Conservation (phyloP, 179 eudicot species). For the Beta macrorhiza region DNA sequence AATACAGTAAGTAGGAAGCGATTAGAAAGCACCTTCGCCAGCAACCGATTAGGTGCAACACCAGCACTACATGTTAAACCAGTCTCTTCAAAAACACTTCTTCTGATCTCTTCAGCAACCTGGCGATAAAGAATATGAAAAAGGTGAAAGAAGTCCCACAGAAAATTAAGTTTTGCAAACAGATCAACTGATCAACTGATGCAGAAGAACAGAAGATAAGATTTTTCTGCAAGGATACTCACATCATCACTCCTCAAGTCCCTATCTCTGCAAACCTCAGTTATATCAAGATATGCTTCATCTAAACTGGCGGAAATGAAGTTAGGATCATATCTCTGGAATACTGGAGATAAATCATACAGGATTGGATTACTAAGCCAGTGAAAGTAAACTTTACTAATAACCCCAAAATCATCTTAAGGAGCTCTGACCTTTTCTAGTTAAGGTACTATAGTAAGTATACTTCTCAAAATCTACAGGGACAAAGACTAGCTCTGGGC, state of each 20-base stretch:
- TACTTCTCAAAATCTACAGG: slow-evolving; percentile 86
- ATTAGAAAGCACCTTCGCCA: slow-evolving; percentile 71
- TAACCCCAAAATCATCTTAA: slow-evolving; percentile 6
- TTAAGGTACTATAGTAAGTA: slow-evolving; percentile 75
- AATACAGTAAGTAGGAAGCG: background rate
- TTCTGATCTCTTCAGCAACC: slow-evolving; percentile 92
- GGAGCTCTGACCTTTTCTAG: slow-evolving; percentile 68
- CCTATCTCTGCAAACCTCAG: slow-evolving; percentile 74
- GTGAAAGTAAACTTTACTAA: background rate
- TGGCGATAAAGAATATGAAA: slow-evolving; percentile 20
- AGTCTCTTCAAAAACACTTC: slow-evolving; percentile 66
- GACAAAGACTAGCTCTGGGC: slow-evolving; percentile 86
- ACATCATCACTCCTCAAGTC: slow-evolving; percentile 64
- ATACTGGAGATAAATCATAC: slow-evolving; percentile 47
- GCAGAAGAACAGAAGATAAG: background rate
- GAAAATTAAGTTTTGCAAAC: background rate
- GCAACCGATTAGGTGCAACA: slow-evolving; percentile 84
- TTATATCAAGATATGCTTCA: slow-evolving; percentile 94
- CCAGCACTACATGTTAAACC: slow-evolving; percentile 99
- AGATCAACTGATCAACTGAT: background rate
- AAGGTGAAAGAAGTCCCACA: background rate
- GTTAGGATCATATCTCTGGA: slow-evolving; percentile 71
- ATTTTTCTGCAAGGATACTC: slow-evolving; percentile 29
- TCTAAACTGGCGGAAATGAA: slow-evolving; percentile 91
- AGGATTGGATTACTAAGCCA: slow-evolving; percentile 15